Evolutionary conservation across 1,284 basidiomycete genomes (phyloP).

Genomic region (Ustilago nuda): DNA sequence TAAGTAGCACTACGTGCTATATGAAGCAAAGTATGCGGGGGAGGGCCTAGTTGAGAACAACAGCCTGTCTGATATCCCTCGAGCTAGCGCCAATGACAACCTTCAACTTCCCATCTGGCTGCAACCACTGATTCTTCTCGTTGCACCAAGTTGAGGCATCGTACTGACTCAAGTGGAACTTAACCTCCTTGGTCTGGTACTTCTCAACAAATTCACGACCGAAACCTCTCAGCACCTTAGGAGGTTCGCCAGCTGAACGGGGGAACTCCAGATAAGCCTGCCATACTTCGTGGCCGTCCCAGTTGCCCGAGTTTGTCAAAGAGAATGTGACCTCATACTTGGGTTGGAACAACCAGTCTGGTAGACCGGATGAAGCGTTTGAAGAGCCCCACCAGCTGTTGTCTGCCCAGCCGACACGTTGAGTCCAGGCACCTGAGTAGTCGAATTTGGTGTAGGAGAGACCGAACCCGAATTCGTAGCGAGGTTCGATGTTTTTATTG

Average conservation of each 20-base stretch:
- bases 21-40: background rate
- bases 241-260: slow-evolving; percentile 53
- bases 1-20: background rate
- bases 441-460: slow-evolving; percentile 61
- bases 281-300: slow-evolving; percentile 60
- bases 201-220: slow-evolving; percentile 45
- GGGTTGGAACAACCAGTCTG: slow-evolving; percentile 58
- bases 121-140: slow-evolving; percentile 48
- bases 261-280: slow-evolving; percentile 63
- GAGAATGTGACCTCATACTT: slow-evolving; percentile 53
- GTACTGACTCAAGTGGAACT: slow-evolving; percentile 51
- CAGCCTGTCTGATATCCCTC: slow-evolving; percentile 52
- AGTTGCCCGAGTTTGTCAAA: slow-evolving; percentile 53
- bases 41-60: slow-evolving; percentile 27
- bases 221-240: slow-evolving; percentile 61
- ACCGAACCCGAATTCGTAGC: slow-evolving; percentile 59
- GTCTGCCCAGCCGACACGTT: slow-evolving; percentile 38
- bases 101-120: slow-evolving; percentile 48
- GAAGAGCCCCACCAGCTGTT: slow-evolving; percentile 51
- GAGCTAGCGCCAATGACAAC: slow-evolving; percentile 56
- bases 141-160: slow-evolving; percentile 55
- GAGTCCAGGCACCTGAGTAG: slow-evolving; percentile 46
- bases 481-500: slow-evolving; percentile 49
- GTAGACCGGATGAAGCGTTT: slow-evolving; percentile 43
- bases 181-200: slow-evolving; percentile 38